Percentiles rank a stretch among this genome's conserved stretches.
phyloP scores from a whole-genome alignment of 208 protist species.

The Trypanosoma brucei region DNA sequence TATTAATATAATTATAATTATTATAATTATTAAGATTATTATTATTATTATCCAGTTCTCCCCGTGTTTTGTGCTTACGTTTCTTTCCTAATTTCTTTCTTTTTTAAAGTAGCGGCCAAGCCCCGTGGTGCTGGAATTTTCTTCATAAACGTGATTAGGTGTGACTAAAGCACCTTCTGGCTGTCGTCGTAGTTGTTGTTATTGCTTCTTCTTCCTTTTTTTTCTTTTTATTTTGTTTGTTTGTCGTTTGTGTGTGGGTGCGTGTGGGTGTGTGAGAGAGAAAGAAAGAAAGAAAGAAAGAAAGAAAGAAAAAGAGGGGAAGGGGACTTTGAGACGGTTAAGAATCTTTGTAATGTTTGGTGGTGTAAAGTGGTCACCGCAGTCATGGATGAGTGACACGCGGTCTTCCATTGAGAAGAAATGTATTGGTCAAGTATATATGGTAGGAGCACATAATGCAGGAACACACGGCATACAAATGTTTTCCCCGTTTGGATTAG shows the following conservation, averaged over 20 bases:
- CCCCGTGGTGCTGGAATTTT: too few relatives aligned
- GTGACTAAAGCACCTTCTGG: too few relatives aligned
- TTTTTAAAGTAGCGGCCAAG: too few relatives aligned
- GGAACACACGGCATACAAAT: constrained; percentile 30
- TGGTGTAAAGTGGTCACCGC: constrained; percentile 12
- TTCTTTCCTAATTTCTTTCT: background rate
- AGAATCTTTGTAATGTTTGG: background rate
- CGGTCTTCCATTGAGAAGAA: constrained; percentile 20
- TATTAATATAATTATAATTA: constrained; percentile 20
- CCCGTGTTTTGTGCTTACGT: constrained; percentile 25
- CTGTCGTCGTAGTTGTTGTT: too few relatives aligned
- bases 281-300: too few relatives aligned
- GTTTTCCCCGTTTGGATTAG: constrained; percentile 29
- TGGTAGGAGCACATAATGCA: constrained; percentile 45
- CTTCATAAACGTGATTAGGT: too few relatives aligned
- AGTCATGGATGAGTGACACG: constrained; percentile 47
- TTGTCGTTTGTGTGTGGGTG: too few relatives aligned
- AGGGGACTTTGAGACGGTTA: background rate
- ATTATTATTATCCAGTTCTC: constrained; percentile 9
- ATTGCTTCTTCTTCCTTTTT: too few relatives aligned
- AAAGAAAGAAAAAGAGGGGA: too few relatives aligned
- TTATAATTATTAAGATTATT: constrained; percentile 12
- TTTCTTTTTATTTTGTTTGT: too few relatives aligned
- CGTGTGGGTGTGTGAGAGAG: too few relatives aligned
- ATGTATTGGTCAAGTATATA: constrained; percentile 32